Base-by-base conservation (phyloP, 768 basidiomycete species). In the Mycena kentingensis region DNA sequence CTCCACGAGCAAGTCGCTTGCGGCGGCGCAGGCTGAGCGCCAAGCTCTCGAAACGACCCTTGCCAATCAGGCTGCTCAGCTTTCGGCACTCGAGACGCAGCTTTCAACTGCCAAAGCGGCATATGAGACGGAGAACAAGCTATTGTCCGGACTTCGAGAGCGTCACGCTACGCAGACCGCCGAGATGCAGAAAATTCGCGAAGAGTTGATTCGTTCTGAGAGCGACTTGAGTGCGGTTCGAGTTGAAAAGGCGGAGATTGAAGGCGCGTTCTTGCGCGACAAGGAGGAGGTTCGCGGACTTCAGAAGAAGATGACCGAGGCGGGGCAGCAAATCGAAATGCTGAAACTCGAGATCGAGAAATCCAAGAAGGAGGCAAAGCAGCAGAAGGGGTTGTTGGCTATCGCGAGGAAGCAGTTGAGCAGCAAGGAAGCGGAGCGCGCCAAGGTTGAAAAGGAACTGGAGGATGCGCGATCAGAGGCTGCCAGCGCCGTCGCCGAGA, bases 321-420 rank as follows among this genome's bases (percentile, higher is more conserved):
- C 83, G 15, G 82, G 84, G 7, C 80, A 85, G 55, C 84, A 93
- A 68, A 85, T 85, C 29, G 82, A 88, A 39, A 64, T 73, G 11
- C 67, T 87, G 46, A 94, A 89, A 67, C 74, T 71, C 11, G 85
- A 90, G 55, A 73, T 93, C 19, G 97, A 98, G 69, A 94, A 90
- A 73, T 68, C 81, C 34, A 94, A 85, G 75, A 98, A 91, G 71
- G 95, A 98, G 46, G 93, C 90, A 2, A 88, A 96, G 67, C 93
- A 97, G 65, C 95, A 98, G 74, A 98, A 93, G 67, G 97, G 97
- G 10, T 77, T 96, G 57, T 78, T 96, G 21, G 94, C 94, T 4
- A 96, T 98, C 66, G 90, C 92, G 5, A 88, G 87, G 74, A 98
- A 99, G 69, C 97, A 98, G 73, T 74, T 98, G 24, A 81, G 80